Evolutionary conservation across 2,329 filamentous ascomycete species (phyloP), one percentile per base, ranked within the genome.

Genomic region (Leptographium wingfieldii): DNA sequence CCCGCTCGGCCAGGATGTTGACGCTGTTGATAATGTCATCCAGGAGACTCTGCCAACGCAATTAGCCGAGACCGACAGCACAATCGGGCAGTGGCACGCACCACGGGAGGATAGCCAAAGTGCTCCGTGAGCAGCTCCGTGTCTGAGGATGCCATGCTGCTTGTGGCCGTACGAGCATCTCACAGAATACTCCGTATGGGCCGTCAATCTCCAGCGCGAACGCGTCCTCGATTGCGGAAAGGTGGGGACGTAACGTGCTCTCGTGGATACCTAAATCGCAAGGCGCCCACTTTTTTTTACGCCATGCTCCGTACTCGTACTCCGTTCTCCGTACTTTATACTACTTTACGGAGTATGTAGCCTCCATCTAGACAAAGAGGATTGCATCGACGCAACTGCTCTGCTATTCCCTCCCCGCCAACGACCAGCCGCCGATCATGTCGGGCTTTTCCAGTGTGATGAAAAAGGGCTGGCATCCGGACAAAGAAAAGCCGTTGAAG

Each of bases 11-110:
- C 68, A 96, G 83, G 68, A 92, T 89, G 76, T 97, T 99, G 72
- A 96, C 85, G 59, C 87, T 88, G 77, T 97, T 96, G 76, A 97
- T 96, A 67, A 97, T 92, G 74, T 97, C 92, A 82, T 99, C 94
- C 69, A 99, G 87, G 51, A 99, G 83, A 63, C 88, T 88, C 92
- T 96, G 68, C 16, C 16, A 16, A 12, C 6, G 9, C 29, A 22
- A 7, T 29, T 33, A 10, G 27, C 29, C 27, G 16, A 2, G 10
- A 12, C 22, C 49, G 22, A 16, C 22, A 52, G 9, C 9, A 3
- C 22, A 25, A 1, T 16, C 10, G 31, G 4, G 12, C 12, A 27
- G 16, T 1, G 5, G 59, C 29, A 77, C 87, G 69, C 74, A 95
- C 92, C 65, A 96, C 83, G 33, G 92, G 94, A 1, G 94, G 92